Base-by-base conservation (phyloP, 1,284 basidiomycete species). In the Ustilago cynodontis region DNA sequence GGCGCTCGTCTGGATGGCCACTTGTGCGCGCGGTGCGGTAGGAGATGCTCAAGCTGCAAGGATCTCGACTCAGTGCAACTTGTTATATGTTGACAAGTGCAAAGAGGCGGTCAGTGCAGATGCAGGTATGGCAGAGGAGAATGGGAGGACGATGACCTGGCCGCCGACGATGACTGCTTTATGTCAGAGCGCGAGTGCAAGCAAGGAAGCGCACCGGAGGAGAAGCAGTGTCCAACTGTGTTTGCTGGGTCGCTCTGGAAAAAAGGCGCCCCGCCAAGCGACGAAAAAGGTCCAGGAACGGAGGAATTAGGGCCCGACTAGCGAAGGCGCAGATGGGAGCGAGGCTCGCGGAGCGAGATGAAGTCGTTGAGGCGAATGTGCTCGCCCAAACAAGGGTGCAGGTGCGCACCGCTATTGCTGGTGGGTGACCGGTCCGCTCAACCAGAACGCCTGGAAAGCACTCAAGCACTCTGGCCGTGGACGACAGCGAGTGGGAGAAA, bases 321-420 rank as follows among this genome's bases (percentile, higher is more conserved):
- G 29, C 54, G 35, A 37, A 35, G n/a, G 35, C 28, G 47, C 37
- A 28, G 20, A 55, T 39, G 41, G 45, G 8, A 35, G 11, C 13
- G 31, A 37, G 20, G 45, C 3, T 26, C 18, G 43, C 14, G 26
- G 26, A 56, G 28, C 18, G 33, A 63, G 26, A 63, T 56, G 60
- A 63, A 41, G 41, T 28, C n/a, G 8, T 43, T 14, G 20, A 45
- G 29, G 18, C 1, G 16, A 24, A 24, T 47, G 59, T 20, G 37
- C 5, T 53, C 26, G 2, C 31, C 29, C 4, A 20, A 35, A 24
- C 50, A 26, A 24, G 22, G 14, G 35, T 13, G 35, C 35, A 7
- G 41, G 37, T 53, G 51, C 20, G 51, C 31, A 53, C 28, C n/a
- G 13, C 29, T 52, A 29, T 52, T 45, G 49, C 63, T 59, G 63